Evolutionary conservation across 78 protist species (phyloP).

Genomic region (Dictyostelium capitatum): DNA sequence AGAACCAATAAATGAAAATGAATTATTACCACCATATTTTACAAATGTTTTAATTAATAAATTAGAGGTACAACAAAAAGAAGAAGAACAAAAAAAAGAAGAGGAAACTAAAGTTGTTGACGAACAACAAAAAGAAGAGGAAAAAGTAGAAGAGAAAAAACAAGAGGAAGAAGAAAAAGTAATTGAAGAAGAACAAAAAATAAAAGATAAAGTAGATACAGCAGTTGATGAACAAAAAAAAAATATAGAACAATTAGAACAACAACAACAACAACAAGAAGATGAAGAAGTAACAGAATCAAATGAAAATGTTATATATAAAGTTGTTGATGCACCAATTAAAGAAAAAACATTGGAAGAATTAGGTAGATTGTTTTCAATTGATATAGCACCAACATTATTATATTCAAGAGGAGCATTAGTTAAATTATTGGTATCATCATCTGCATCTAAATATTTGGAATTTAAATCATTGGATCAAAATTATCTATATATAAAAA

Average conservation of each 20-base stretch:
- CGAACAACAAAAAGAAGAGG: neutral
- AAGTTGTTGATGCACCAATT: conserved; percentile 3
- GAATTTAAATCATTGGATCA: conserved; percentile 85
- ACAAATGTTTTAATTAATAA: conserved; percentile 6
- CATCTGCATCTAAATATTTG: conserved; percentile 80
- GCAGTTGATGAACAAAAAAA: neutral
- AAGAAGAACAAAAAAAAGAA: neutral
- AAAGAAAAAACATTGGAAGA: neutral
- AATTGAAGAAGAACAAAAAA: neutral
- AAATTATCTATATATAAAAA: conserved; percentile 11
- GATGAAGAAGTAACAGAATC: conserved; percentile 1
- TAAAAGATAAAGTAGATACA: neutral
- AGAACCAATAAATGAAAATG: conserved; percentile 6
- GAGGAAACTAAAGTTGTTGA: neutral
- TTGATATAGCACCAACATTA: conserved; percentile 53
- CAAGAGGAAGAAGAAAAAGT: neutral
- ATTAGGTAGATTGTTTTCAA: conserved; percentile 45
- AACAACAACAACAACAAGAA: neutral
- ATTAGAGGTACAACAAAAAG: neutral
- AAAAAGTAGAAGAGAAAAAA: neutral
- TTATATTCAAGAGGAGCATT: conserved; percentile 52
- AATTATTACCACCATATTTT: neutral
- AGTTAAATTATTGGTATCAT: conserved; percentile 73
- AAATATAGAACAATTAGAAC: neutral
- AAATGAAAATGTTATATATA: conserved; percentile 4